Percentiles rank a stretch among this genome's conserved stretches.
Conservation (phyloP, 2,329 filamentous ascomycete species). For the Aureobasidium sp. region DNA sequence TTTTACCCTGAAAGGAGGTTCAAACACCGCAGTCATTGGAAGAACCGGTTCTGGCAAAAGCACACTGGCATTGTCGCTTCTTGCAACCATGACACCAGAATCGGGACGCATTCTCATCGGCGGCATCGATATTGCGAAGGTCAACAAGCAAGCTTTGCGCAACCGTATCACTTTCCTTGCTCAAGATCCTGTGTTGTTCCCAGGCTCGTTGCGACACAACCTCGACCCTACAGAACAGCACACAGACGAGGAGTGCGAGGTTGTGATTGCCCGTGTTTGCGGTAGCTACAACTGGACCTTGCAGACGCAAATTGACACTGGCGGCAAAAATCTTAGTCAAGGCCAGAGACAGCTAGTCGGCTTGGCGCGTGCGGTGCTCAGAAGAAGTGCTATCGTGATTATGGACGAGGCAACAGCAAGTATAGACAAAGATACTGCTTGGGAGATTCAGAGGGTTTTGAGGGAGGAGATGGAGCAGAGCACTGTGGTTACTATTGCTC, state of each 20-base stretch:
- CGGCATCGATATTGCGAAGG: conserved; percentile 51
- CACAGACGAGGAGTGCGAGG: conserved; percentile 46
- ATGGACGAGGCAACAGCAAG: conserved; percentile 61
- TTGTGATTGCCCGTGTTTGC: conserved; percentile 50
- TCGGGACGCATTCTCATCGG: conserved; percentile 54
- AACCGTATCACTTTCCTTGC: conserved; percentile 59
- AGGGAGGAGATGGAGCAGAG: conserved; percentile 50
- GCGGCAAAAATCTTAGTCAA: conserved; percentile 56
- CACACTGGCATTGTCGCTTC: conserved; percentile 58
- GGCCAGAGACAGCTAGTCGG: conserved; percentile 60
- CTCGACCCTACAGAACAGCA: conserved; percentile 55
- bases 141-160: conserved; percentile 53
- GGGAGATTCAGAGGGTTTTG: conserved; percentile 48
- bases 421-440: conserved; percentile 56
- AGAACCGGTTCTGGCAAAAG: conserved; percentile 79
- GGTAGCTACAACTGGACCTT: conserved; percentile 49
- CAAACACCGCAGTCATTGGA: conserved; percentile 71
- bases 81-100: conserved; percentile 50
- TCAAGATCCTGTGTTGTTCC: conserved; percentile 60
- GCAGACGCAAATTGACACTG: conserved; percentile 50
- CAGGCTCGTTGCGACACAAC: conserved; percentile 54
- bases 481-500: conserved; percentile 60
- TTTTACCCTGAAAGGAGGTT: conserved; percentile 69
- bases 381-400: conserved; percentile 55
- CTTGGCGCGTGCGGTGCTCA: conserved; percentile 54